Evolutionary conservation across 2,329 filamentous ascomycete genomes (phyloP).

Genomic region (Aspergillus fijiensis): DNA sequence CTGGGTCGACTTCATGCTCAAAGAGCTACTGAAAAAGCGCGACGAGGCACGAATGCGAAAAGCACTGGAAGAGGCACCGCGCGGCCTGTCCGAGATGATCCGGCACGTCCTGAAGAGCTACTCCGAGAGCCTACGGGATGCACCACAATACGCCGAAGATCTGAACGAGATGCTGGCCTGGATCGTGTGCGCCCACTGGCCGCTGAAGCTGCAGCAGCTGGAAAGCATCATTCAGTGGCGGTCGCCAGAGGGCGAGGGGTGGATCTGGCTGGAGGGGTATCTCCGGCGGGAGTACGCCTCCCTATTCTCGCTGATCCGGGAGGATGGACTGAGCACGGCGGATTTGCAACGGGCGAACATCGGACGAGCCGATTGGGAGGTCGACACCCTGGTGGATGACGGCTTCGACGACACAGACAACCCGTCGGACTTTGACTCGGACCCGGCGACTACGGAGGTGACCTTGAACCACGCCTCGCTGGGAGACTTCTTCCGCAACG

Average conservation of each 20-base stretch:
- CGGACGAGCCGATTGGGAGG: background rate
- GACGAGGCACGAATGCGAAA: conserved; percentile 43
- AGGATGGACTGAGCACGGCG: conserved; percentile 37
- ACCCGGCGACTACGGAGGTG: conserved; percentile 18
- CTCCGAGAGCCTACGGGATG: conserved; percentile 35
- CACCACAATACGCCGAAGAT: conserved; percentile 26
- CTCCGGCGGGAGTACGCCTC: conserved; percentile 49
- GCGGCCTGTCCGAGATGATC: conserved; percentile 46
- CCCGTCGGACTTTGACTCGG: conserved; percentile 18
- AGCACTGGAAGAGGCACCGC: conserved; percentile 48
- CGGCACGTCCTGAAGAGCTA: conserved; percentile 44
- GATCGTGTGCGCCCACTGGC: conserved; percentile 48
- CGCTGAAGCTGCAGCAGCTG: conserved; percentile 47
- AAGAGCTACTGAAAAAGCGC: conserved; percentile 48
- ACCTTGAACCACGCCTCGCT: conserved; percentile 26
- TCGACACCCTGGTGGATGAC: background rate
- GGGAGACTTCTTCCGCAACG: conserved; percentile 23
- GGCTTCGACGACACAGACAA: conserved; percentile 14
- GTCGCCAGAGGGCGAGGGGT: conserved; percentile 40
- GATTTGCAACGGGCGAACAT: conserved; percentile 13
- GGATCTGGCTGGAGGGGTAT: conserved; percentile 41
- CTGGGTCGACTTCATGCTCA: conserved; percentile 53
- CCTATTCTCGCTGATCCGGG: conserved; percentile 49
- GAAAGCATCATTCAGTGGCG: conserved; percentile 47
- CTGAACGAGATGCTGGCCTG: conserved; percentile 51